Conservation (phyloP, 129 eudicot species). For the Artemisia annua region DNA sequence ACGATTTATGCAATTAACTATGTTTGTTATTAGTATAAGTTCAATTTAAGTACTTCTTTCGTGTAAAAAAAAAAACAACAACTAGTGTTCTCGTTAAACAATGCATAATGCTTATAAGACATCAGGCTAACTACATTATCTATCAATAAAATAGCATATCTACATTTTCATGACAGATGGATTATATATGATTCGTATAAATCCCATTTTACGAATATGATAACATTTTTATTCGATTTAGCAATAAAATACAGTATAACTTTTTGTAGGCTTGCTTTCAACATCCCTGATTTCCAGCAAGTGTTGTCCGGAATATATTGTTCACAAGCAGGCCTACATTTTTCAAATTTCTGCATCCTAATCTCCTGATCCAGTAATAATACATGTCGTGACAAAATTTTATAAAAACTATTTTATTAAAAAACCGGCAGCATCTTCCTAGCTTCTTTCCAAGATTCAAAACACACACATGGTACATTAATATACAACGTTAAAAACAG, state of each 20-base stretch:
- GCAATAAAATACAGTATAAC: not conserved
- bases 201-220: not conserved
- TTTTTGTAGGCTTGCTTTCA: constrained; percentile 22
- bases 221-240: not conserved
- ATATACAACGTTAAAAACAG: constrained; percentile 32
- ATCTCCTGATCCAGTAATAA: constrained; percentile 30
- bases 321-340: constrained; percentile 42
- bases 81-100: too few species aligned
- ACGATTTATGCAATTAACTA: too few species aligned
- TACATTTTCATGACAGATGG: too few species aligned
- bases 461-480: constrained; percentile 32
- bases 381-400: constrained; percentile 23
- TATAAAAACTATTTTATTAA: constrained; percentile 6
- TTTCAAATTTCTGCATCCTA: constrained; percentile 23
- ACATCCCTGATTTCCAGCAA: constrained; percentile 21
- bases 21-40: too few species aligned
- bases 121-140: too few species aligned
- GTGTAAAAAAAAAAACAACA: too few species aligned
- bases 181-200: not conserved
- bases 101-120: too few species aligned
- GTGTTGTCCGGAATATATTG: constrained; percentile 44
- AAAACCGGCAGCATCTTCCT: constrained; percentile 37
- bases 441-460: constrained; percentile 38
- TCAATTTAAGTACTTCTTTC: too few species aligned
- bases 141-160: too few species aligned